Percentiles rank a stretch among this genome's conserved stretches.
phyloP scores from a whole-genome alignment of 1,284 basidiomycete genomes.

The Bjerkandera adusta region DNA sequence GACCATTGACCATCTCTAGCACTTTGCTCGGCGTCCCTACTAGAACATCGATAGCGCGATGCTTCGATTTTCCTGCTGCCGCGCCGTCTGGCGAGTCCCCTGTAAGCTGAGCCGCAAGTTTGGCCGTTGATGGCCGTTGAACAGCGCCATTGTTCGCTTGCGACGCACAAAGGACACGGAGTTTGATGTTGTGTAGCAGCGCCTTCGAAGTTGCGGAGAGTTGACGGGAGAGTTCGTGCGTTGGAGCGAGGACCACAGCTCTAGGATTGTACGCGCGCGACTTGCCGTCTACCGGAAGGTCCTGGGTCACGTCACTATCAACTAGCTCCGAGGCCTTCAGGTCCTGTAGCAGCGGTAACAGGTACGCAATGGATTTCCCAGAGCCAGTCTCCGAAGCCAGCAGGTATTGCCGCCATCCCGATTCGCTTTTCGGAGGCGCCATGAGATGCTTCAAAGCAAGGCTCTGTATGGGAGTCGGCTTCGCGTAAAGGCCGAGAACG shows the following conservation, averaged over 20 bases:
- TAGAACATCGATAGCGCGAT: slow-evolving; percentile 63
- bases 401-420: slow-evolving; percentile 54
- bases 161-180: slow-evolving; percentile 72
- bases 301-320: slow-evolving; percentile 4
- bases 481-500: slow-evolving; percentile 50
- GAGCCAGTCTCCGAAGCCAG: slow-evolving; percentile 88
- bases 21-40: slow-evolving; percentile 77
- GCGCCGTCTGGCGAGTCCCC: slow-evolving; percentile 24
- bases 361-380: slow-evolving; percentile 88
- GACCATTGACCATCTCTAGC: slow-evolving; percentile 67
- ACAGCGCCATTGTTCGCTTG: slow-evolving; percentile 47
- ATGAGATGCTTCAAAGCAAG: slow-evolving; percentile 66
- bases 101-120: slow-evolving; percentile 44
- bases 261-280: slow-evolving; percentile 55
- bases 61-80: slow-evolving; percentile 28
- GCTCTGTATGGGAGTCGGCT: slow-evolving; percentile 74
- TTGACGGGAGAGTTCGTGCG: slow-evolving; percentile 85
- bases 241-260: slow-evolving; percentile 80
- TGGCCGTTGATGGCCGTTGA: slow-evolving; percentile 40
- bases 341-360: slow-evolving; percentile 77
- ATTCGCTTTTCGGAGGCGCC: slow-evolving; percentile 24
- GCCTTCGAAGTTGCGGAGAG: slow-evolving; percentile 71
- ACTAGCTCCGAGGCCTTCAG: slow-evolving; percentile 61
- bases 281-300: slow-evolving; percentile 5
- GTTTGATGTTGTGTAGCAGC: slow-evolving; percentile 71